A percentile compares a stretch with the other conserved stretches of the same genome.
Conservation (phyloP, 2,329 filamentous ascomycete species). For the Phialophora tarda region DNA sequence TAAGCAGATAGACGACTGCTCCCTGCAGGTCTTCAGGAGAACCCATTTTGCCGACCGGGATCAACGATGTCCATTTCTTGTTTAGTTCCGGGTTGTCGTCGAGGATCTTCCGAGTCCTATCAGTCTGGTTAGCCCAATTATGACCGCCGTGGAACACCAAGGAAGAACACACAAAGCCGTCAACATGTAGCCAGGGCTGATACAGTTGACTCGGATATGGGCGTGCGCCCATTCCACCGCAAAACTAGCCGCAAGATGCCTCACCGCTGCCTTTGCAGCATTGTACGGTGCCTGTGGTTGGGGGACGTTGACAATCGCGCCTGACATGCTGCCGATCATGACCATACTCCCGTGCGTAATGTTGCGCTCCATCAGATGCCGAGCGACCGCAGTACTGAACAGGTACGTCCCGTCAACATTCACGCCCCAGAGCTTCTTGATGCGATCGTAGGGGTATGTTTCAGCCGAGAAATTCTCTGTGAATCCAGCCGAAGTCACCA, state of each 20-base stretch:
- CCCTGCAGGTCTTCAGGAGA: conserved; percentile 88
- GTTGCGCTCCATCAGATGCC: conserved; percentile 82
- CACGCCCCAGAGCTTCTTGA: conserved; percentile 92
- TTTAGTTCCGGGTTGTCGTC: conserved; percentile 90
- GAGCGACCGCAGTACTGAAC: conserved; percentile 47
- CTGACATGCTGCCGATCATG: conserved; percentile 95
- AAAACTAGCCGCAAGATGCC: conserved; percentile 83
- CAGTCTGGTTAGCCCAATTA: conserved; percentile 15
- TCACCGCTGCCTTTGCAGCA: conserved; percentile 86
- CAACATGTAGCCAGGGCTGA: conserved; percentile 95
- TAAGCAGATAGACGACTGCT: conserved; percentile 83
- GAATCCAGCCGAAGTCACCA: conserved; percentile 96
- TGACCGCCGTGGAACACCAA: conserved; percentile 30
- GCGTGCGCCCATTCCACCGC: conserved; percentile 92
- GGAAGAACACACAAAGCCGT: conserved; percentile 76
- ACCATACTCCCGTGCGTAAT: conserved; percentile 76
- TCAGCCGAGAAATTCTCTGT: conserved; percentile 94
- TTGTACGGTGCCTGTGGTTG: conserved; percentile 95
- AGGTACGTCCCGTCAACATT: conserved; percentile 71
- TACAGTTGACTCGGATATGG: conserved; percentile 91
- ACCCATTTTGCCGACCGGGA: conserved; percentile 93
- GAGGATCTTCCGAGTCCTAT: conserved; percentile 88
- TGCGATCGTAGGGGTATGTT: conserved; percentile 85
- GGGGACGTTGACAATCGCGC: conserved; percentile 90
- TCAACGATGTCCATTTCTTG: conserved; percentile 87